Percentiles rank a stretch among this genome's conserved stretches.
phyloP scores from a whole-genome alignment of 371 early-diverging fungal genomes.

The Apophysomyces variabilis region DNA sequence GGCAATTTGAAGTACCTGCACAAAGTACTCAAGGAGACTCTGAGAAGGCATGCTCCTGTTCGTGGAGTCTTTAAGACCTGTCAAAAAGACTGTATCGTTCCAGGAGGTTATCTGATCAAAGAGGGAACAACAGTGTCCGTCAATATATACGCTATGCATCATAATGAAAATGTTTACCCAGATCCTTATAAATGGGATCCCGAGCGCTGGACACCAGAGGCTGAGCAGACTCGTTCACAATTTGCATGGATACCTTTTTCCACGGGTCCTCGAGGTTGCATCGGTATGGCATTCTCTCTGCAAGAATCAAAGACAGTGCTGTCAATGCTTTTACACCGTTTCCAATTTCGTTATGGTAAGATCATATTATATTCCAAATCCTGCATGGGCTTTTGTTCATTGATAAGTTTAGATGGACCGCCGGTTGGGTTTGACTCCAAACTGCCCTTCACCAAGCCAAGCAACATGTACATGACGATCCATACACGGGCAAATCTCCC shows the following conservation, averaged over 20 bases:
- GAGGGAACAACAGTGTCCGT: slow-evolving; percentile 16
- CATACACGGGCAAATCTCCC: too few relatives aligned
- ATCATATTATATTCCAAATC: too few relatives aligned
- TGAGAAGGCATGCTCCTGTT: slow-evolving; percentile 46
- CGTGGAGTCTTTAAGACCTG: slow-evolving; percentile 29
- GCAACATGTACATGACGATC: too few relatives aligned
- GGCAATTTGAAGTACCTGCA: slow-evolving; percentile 25
- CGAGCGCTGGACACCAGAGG: slow-evolving; percentile 43
- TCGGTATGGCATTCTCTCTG: slow-evolving; percentile 44
- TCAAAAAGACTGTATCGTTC: slow-evolving; percentile 34
- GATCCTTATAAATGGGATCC: slow-evolving; percentile 43
- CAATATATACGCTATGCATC: slow-evolving; percentile 32
- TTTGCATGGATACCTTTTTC: slow-evolving; percentile 50
- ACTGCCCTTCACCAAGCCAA: too few relatives aligned
- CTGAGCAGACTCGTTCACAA: slow-evolving; percentile 32
- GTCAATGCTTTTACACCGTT: slow-evolving; percentile 29
- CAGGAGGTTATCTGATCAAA: slow-evolving; percentile 32
- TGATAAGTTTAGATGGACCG: too few relatives aligned
- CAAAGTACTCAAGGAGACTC: slow-evolving; percentile 43
- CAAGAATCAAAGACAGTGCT: slow-evolving; percentile 43
- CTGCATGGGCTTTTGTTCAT: too few relatives aligned
- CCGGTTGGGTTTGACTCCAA: too few relatives aligned
- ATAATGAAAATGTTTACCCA: slow-evolving; percentile 31
- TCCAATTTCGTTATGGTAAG: slow-evolving; percentile 25
- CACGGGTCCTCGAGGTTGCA: slow-evolving; percentile 45